Evolutionary conservation across 495 filamentous ascomycete species (phyloP), one percentile per base, ranked within the genome.

Genomic region (Lophiotrema nucula): DNA sequence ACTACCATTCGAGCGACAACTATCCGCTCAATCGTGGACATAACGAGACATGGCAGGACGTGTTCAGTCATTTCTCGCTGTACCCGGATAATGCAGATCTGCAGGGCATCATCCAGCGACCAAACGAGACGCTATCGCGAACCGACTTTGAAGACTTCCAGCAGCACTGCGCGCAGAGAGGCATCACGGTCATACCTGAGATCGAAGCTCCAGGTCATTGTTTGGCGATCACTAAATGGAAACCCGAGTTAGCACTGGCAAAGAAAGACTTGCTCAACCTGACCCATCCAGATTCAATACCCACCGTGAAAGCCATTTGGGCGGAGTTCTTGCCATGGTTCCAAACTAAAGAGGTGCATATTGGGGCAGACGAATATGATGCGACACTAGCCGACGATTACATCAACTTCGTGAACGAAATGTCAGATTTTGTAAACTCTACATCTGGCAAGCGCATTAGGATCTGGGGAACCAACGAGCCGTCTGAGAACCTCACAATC

Each of bases 311-410:
- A 60, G 70, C 69, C 0, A 79, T 82, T 26, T 82, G 80, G 80
- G 50, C 71, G 2, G 79, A 82, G 23, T 82, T 81, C 38, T 66
- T 83, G 1, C 78, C 79, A 11, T 81, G 79, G 78, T 82, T 82
- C 52, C 70, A 79, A 22, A 76, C 73, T 0, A 83, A 79, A 57
- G 77, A 81, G 38, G 78, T 83, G 0, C 79, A 82, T 52, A 79
- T 83, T 35, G 80, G 80, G 0, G 80, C 80, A 0, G 80, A 83
- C 55, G 80, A 83, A 59, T 83, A 83, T 51, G 77, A 81, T 25
- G 39, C 75, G 2, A 60, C 67, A 0, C 68, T 81, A 0, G 76
- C 79, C 0, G 74, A 82, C 47, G 79, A 74, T 23, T 83, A 83
- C 49, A 77, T 82, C 31, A 37, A 47, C 24, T 82, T 82, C 33